Evolutionary conservation across 2,329 filamentous ascomycete species (phyloP), one percentile per base, ranked within the genome.

Genomic region (Paramyrothecium sp.): DNA sequence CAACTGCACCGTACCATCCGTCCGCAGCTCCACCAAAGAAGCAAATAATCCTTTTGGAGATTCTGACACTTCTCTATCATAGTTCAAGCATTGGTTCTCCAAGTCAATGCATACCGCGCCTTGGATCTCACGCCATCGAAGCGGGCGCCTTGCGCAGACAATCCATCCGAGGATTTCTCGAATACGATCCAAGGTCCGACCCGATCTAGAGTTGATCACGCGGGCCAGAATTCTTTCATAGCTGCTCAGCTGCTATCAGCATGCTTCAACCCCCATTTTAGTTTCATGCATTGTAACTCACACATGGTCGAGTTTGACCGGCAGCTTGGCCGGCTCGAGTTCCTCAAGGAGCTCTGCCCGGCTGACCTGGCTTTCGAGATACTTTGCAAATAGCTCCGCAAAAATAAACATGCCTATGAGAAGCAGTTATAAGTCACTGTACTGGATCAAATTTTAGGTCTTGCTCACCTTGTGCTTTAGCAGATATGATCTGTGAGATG

Each of bases 121-220:
- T 22, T 61, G 59, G 4, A 61, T 59, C 52, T 61, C 59, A 16
- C 56, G 55, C 59, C 59, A 61, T 2, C 53, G 22, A 16, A 61
- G 54, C 3, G 59, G 57, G 19, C 59, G 52, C 17, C 53, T 59
- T 2, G 59, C 55, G 20, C 58, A 54, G 4, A 51, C 54, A 8
- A 61, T 44, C 55, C 58, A 59, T 11, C 55, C 56, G 1, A 61
- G 54, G 16, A 61, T 49, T 19, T 55, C 23, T 13, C n/a, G 49
- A 7, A 53, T 23, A n/a, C 23, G 41, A 7, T 47, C n/a, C 5
- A 38, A 12, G 13, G 33, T 20, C 17, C 17, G 30, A 4, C 19
- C 44, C 7, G 33, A 33, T 38, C 49, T 20, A 11, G 49, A 34
- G 2, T 56, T 19, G 13, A 48, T 22, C 11, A 56, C 17, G 5